Conservation (phyloP, 805 yeast species). For the Wickerhamomyces rabaulensis region DNA sequence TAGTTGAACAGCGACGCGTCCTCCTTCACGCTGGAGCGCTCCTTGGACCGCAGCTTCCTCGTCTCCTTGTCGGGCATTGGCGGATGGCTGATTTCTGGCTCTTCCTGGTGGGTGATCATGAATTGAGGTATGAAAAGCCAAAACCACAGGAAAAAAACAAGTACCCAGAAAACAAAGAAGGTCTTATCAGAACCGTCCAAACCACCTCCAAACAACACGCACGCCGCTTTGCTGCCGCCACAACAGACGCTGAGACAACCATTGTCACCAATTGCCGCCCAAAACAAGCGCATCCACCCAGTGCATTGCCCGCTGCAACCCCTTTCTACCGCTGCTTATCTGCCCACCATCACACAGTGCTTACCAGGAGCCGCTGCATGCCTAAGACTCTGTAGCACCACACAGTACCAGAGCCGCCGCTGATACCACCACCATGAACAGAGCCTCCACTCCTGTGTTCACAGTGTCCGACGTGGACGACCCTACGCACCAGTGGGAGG, state of each 20-base stretch:
- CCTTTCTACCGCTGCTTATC: not conserved
- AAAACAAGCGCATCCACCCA: not conserved
- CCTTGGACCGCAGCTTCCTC: constrained; percentile 17
- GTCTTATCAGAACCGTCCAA: not conserved
- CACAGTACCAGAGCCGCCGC: not conserved
- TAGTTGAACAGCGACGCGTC: constrained; percentile 22
- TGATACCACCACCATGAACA: not conserved
- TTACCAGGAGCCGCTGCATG: not conserved
- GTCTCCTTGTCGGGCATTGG: constrained; percentile 1
- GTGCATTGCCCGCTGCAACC: not conserved
- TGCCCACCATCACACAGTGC: not conserved
- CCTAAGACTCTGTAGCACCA: not conserved
- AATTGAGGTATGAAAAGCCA: not conserved
- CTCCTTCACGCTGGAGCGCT: constrained; percentile 7
- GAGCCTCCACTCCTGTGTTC: not conserved
- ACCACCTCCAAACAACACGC: not conserved
- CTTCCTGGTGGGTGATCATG: not conserved
- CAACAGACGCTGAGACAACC: not conserved
- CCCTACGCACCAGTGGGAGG: not conserved
- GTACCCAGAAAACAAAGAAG: not conserved
- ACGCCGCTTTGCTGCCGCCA: not conserved
- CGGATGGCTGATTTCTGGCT: no score
- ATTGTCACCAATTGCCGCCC: not conserved
- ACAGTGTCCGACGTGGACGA: not conserved
- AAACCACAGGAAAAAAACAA: no score